These are phyloP conservation scores for Lactarius vividus DNA, from an alignment of 768 basidiomycete species.

Conservation along the genomic window DNA sequence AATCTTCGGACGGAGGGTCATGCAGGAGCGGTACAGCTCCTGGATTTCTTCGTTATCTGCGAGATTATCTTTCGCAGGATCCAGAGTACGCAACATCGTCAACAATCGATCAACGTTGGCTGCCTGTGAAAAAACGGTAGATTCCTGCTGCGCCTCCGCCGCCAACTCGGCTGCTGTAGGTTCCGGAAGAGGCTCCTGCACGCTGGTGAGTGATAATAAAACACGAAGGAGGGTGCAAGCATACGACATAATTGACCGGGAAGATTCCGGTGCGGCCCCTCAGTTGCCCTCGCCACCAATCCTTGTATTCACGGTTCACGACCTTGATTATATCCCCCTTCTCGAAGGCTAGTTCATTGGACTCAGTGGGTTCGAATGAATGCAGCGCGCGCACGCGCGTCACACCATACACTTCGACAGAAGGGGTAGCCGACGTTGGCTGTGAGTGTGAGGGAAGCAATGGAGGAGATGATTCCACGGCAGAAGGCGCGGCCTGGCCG, in stretches of 20 bases:
- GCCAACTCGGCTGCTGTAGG: slow-evolving; percentile 74
- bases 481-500: slow-evolving; percentile 28
- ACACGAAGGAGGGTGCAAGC: slow-evolving; percentile 33
- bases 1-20: slow-evolving; percentile 90
- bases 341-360: slow-evolving; percentile 88
- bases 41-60: slow-evolving; percentile 37
- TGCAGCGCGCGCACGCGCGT: slow-evolving; percentile 88
- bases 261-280: slow-evolving; percentile 92
- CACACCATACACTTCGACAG: slow-evolving; percentile 43
- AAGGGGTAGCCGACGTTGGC: slow-evolving; percentile 32
- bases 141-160: slow-evolving; percentile 83
- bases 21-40: slow-evolving; percentile 88
- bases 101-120: slow-evolving; percentile 77
- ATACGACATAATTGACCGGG: slow-evolving; percentile 92
- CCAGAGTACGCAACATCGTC: slow-evolving; percentile 12
- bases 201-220: neutral
- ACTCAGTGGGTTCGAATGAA: slow-evolving; percentile 81
- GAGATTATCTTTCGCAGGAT: slow-evolving; percentile 21
- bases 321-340: slow-evolving; percentile 95
- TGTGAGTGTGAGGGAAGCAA: slow-evolving; percentile 28
- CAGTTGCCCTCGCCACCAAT: slow-evolving; percentile 96
- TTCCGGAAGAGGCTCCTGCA: slow-evolving; percentile 80
- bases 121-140: slow-evolving; percentile 82
- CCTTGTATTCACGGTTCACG: slow-evolving; percentile 88
- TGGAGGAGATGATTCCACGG: slow-evolving; percentile 28